A percentile compares a stretch with the other conserved stretches of the same genome.
Conservation (phyloP, 1,284 basidiomycete genomes). For the Cutaneotrichosporon sp. region DNA sequence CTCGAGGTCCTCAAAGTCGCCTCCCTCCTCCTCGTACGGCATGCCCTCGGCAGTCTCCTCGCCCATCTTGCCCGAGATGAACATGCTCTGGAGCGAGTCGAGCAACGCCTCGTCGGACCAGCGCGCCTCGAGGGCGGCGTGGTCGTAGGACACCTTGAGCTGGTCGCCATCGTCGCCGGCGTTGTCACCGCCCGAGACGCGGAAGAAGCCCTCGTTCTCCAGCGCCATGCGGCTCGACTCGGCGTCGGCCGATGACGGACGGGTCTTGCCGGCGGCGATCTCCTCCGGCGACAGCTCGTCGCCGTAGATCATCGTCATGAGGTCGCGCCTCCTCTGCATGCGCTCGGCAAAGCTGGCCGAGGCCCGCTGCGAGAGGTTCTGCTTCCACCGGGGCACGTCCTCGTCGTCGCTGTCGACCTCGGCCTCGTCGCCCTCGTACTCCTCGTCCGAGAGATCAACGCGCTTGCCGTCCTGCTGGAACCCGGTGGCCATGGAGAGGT, state of each 20-base stretch:
- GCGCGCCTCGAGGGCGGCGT: conserved; percentile 60
- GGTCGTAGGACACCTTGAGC: conserved; percentile 63
- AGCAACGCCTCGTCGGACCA: conserved; percentile 86
- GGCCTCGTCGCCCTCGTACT: conserved; percentile 46
- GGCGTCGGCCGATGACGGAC: conserved; percentile 48
- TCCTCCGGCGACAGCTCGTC: conserved; percentile 69
- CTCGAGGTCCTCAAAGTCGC: conserved; percentile 59
- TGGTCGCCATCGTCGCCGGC: conserved; percentile 65
- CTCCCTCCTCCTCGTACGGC: conserved; percentile 55
- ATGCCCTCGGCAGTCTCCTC: conserved; percentile 52
- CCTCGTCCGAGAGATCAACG: conserved; percentile 49
- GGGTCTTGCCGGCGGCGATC: conserved; percentile 60
- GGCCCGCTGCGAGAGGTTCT: conserved; percentile 67
- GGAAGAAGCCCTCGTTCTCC: conserved; percentile 72
- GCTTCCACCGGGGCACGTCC: conserved; percentile 71
- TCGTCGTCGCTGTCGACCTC: conserved; percentile 55
- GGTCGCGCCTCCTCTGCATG: conserved; percentile 63
- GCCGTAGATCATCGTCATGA: conserved; percentile 85
- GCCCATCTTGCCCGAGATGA: conserved; percentile 75
- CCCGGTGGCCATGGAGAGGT: conserved; percentile 49
- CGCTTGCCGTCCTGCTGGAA: conserved; percentile 55
- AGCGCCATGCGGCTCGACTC: conserved; percentile 37
- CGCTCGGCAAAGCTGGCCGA: conserved; percentile 57
- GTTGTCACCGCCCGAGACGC: conserved; percentile 56
- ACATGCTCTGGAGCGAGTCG: conserved; percentile 81